Evolutionary conservation across 2,329 filamentous ascomycete genomes (phyloP).

Genomic region (Alternaria burnsii): DNA sequence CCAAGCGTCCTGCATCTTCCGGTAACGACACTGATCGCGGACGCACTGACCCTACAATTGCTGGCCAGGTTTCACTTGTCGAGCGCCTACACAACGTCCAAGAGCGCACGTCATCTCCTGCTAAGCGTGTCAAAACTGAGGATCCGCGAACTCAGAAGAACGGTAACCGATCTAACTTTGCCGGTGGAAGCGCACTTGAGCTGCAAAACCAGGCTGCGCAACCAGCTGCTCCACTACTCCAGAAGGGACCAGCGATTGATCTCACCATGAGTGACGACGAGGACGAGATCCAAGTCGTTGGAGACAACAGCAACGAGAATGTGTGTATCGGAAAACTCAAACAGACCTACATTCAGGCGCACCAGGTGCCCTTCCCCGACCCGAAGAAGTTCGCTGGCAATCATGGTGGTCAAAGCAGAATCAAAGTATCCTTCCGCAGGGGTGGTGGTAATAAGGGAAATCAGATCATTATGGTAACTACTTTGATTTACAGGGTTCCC

Average conservation of each 20-base stretch:
- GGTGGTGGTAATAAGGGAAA: constrained; percentile 62
- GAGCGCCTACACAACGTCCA: constrained; percentile 80
- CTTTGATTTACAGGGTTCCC: neutral
- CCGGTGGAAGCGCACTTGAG: constrained; percentile 52
- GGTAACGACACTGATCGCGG: constrained; percentile 33
- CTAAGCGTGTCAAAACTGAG: constrained; percentile 45
- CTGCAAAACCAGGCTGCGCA: constrained; percentile 47
- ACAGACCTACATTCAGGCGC: constrained; percentile 70
- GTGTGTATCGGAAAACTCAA: constrained; percentile 85
- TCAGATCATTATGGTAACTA: constrained; percentile 70
- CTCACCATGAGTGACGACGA: constrained; percentile 65
- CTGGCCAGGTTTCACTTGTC: constrained; percentile 69
- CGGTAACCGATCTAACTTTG: constrained; percentile 22
- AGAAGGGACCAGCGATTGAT: constrained; percentile 35
- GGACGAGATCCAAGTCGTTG: constrained; percentile 66
- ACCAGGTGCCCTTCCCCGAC: constrained; percentile 73
- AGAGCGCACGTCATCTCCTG: constrained; percentile 67
- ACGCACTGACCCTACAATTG: constrained; percentile 27
- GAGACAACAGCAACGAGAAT: constrained; percentile 71
- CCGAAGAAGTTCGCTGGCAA: constrained; percentile 68
- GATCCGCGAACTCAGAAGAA: constrained; percentile 28
- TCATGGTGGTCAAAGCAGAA: constrained; percentile 67
- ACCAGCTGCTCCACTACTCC: constrained; percentile 5
- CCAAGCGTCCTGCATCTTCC: constrained; percentile 44
- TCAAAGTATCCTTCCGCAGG: constrained; percentile 75